Evolutionary conservation across 1,139 yeast species (phyloP), one percentile per base, ranked within the genome.

Genomic region (Yamadazyma kanchanaburiensis): DNA sequence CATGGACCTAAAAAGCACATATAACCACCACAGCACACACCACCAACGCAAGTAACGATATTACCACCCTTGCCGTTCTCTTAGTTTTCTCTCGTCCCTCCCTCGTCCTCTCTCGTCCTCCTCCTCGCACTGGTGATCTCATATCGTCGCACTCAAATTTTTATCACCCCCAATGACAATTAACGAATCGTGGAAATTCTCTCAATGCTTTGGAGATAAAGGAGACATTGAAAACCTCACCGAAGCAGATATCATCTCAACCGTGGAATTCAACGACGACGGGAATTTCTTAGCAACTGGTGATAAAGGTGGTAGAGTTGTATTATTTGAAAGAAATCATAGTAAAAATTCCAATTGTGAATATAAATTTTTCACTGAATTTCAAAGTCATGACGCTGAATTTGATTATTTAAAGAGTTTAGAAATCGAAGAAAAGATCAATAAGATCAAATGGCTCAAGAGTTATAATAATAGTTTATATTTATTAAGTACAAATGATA

Each of bases 231-330:
- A 91, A 46, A 85, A 81, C 52, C 86, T 89, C 49, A 91, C 97
- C 4, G 99, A 91, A 57, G 96, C 97, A 6, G 99, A 94, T 58
- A 89, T 94, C 51, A 91, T 94, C 40, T 85, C 96, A 16, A 87
- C 98, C 2, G 97, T 94, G 24, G 97, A 94, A 61, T 94, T 94
- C 53, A 96, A 94, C 55, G 86, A 82, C 52, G 78, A 94, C 11
- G 99, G 99, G 28, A 87, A 91, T 56, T 94, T 82, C 51, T 68
- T 94, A 39, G 99, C 98, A 36, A 91, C 98, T 2, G 99, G 99
- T 38, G 99, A 94, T 62, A 82, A 91, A 52, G 99, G 99, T 30
- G 99, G 99, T 15, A 75, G 99, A 45, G 96, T 94, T 24, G 99
- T 94, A 10, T 64, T 94, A 34, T 94, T 94, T 60, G 97, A 91